These are phyloP conservation scores for Pueraria montana DNA, from an alignment of 306 rosid genomes.

Conservation along the genomic window DNA sequence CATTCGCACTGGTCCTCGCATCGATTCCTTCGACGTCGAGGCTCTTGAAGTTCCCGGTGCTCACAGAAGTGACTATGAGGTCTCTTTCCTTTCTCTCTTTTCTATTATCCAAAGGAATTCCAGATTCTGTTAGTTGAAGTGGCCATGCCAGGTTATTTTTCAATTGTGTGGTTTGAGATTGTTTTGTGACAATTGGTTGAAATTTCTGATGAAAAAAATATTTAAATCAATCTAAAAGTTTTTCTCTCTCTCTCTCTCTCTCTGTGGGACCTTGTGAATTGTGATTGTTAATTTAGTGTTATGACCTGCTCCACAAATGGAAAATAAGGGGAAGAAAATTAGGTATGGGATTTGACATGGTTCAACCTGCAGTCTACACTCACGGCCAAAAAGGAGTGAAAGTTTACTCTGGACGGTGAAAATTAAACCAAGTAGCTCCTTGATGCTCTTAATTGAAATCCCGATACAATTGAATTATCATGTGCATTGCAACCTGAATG, in stretches of 20 bases:
- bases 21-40: slow-evolving; percentile 96
- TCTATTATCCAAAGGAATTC: neutral
- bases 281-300: slow-evolving; percentile 39
- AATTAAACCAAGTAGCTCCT: slow-evolving; percentile 1
- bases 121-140: slow-evolving; percentile 20
- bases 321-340: slow-evolving; percentile 20
- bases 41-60: slow-evolving; percentile 97
- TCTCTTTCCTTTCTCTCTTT: slow-evolving; percentile 24
- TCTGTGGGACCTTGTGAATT: neutral
- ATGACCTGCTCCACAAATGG: slow-evolving; percentile 7
- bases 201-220: neutral
- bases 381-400: neutral
- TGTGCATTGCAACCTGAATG: neutral
- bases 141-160: neutral
- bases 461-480: neutral
- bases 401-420: neutral
- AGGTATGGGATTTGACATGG: neutral
- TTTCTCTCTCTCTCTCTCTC: neutral
- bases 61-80: slow-evolving; percentile 77
- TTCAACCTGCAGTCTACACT: neutral
- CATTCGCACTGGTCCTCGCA: slow-evolving; percentile 94
- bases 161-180: neutral
- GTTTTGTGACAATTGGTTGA: neutral
- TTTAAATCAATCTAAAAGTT: slow-evolving; percentile 3
- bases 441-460: neutral